A percentile compares a stretch with the other conserved stretches of the same genome.
Evolutionary conservation across 495 filamentous ascomycete species (phyloP).

Genomic region (Hypoxylon lenormandii): DNA sequence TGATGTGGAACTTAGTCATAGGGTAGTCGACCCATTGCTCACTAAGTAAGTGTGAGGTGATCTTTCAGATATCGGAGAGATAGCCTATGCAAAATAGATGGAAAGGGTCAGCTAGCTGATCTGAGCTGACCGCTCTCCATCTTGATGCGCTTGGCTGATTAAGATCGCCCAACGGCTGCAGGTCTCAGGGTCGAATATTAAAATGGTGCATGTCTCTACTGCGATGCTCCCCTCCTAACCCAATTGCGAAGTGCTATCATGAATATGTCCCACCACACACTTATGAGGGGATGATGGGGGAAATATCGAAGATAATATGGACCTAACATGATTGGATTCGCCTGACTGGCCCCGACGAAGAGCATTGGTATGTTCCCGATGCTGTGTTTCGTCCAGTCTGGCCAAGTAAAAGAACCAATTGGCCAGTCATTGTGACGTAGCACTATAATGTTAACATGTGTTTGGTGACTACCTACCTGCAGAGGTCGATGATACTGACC

Average conservation of each 20-base stretch:
- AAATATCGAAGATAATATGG: slow-evolving; percentile 28
- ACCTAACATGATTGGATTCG: slow-evolving; percentile 17
- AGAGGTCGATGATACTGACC: not conserved
- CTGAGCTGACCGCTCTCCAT: slow-evolving; percentile 39
- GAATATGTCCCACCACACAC: slow-evolving; percentile 32
- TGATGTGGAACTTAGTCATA: slow-evolving; percentile 28
- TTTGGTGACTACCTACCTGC: slow-evolving; percentile 1
- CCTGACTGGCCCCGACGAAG: slow-evolving; percentile 1
- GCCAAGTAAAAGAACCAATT: slow-evolving; percentile 14
- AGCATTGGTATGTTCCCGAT: slow-evolving; percentile 9
- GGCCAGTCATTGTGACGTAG: slow-evolving; percentile 14
- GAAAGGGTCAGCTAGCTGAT: slow-evolving; percentile 12
- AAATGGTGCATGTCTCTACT: slow-evolving; percentile 41
- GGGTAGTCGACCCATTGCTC: slow-evolving; percentile 15
- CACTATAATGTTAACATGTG: not conserved
- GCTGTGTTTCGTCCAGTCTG: slow-evolving; percentile 14
- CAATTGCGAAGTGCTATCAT: slow-evolving; percentile 17
- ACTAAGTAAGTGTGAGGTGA: slow-evolving; percentile 6
- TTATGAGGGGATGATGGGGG: slow-evolving; percentile 26
- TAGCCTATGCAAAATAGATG: slow-evolving; percentile 31
- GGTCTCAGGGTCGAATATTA: slow-evolving; percentile 39
- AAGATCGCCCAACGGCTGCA: slow-evolving; percentile 48
- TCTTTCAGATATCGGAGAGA: slow-evolving; percentile 8
- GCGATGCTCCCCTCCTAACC: slow-evolving; percentile 30
- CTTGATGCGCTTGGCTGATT: slow-evolving; percentile 31